Conservation (phyloP, 1,284 basidiomycete genomes). For the Boletus semigastroideus region DNA sequence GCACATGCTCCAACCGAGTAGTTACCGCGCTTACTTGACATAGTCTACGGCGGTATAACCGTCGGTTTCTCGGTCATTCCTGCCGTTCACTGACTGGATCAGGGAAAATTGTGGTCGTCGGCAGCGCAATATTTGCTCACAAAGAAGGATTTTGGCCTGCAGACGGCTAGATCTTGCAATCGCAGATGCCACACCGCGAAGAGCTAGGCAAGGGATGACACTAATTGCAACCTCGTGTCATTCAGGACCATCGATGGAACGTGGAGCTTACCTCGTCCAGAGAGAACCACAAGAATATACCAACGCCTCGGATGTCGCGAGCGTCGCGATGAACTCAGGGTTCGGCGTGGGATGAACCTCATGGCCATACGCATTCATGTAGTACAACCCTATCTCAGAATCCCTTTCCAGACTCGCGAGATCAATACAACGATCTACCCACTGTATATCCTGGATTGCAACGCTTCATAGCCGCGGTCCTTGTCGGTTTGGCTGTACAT, state of each 20-base stretch:
- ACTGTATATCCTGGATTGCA: slow-evolving; percentile 70
- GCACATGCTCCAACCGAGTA: slow-evolving; percentile 3
- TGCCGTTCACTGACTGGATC: slow-evolving; percentile 69
- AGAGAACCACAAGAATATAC: slow-evolving; percentile 92
- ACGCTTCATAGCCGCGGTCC: slow-evolving; percentile 51
- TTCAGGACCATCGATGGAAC: slow-evolving; percentile 7
- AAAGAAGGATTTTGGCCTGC: slow-evolving; percentile 79
- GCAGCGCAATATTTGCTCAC: slow-evolving; percentile 44
- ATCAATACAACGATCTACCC: slow-evolving; percentile 33
- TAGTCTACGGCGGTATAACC: slow-evolving; percentile 87
- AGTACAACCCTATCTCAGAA: slow-evolving; percentile 66
- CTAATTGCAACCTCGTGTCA: slow-evolving; percentile 37
- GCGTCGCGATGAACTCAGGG: slow-evolving; percentile 70
- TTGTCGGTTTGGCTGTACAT: slow-evolving; percentile 62
- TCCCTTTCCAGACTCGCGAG: slow-evolving; percentile 6
- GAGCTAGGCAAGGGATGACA: slow-evolving; percentile 87
- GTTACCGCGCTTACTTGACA: slow-evolving; percentile 52
- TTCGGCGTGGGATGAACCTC: slow-evolving; percentile 91
- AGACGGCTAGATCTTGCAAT: slow-evolving; percentile 78
- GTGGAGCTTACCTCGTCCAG: slow-evolving; percentile 74
- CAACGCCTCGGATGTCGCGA: slow-evolving; percentile 67
- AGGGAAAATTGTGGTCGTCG: slow-evolving; percentile 3
- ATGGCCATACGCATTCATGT: slow-evolving; percentile 91
- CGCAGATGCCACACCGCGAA: slow-evolving; percentile 77
- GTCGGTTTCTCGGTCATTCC: slow-evolving; percentile 89